phyloP scores from a whole-genome alignment of 106 monocot genomes.

The Chionographis japonica region DNA sequence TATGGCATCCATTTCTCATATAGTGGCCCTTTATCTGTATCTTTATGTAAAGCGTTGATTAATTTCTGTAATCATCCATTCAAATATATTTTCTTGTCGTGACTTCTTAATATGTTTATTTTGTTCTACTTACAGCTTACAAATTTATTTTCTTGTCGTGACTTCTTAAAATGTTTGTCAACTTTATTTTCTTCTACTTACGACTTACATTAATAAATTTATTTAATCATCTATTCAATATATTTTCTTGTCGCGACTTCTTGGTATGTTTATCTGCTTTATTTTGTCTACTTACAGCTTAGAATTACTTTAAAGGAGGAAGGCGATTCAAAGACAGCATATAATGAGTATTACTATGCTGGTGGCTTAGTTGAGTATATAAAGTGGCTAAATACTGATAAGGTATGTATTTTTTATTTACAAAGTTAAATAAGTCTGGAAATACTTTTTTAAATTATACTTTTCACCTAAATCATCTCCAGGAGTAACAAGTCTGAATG shows the following conservation, averaged over 20 bases:
- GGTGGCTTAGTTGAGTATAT: slow-evolving; percentile 97
- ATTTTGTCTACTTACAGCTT: slow-evolving; percentile 39
- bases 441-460: too few species aligned
- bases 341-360: slow-evolving; percentile 81
- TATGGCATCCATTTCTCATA: too few species aligned
- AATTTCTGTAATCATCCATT: too few species aligned
- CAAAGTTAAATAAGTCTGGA: not conserved
- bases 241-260: not conserved
- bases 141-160: slow-evolving; percentile 12
- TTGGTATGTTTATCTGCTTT: not conserved
- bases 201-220: too few species aligned
- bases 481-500: too few species aligned
- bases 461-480: too few species aligned
- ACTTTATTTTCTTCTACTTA: too few species aligned
- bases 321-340: slow-evolving; percentile 49
- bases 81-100: not conserved
- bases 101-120: not conserved
- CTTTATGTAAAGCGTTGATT: too few species aligned
- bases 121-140: slow-evolving; percentile 50
- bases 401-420: slow-evolving; percentile 42
- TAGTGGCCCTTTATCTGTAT: too few species aligned
- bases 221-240: too few species aligned
- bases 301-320: slow-evolving; percentile 86
- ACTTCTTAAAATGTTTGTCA: too few species aligned
- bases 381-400: slow-evolving; percentile 91